A percentile compares a stretch with the other conserved stretches of the same genome.
These are phyloP conservation scores for Chrysopogon serrulatus DNA, from an alignment of 176 grass and related monocot species.

Conservation along the genomic window DNA sequence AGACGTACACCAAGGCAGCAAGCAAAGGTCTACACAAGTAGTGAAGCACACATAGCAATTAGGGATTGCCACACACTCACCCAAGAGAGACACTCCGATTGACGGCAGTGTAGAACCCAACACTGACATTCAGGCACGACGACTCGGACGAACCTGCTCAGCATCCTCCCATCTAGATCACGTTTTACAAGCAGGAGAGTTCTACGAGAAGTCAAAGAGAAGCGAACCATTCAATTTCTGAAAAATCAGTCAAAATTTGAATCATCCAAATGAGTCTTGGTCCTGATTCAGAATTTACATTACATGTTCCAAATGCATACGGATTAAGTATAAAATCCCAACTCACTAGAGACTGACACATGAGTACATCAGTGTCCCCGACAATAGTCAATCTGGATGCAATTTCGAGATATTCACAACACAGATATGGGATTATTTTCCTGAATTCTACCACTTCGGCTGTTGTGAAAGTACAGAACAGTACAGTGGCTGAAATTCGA, in stretches of 20 bases:
- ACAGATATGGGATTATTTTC: background rate
- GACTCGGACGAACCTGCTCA: slow-evolving; percentile 52
- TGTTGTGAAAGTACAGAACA: background rate
- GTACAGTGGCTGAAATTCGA: background rate
- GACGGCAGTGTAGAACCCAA: slow-evolving; percentile 53
- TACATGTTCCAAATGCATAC: background rate
- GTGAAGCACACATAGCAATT: background rate
- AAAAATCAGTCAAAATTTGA: background rate
- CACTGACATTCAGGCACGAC: slow-evolving; percentile 54
- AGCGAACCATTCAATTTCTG: background rate
- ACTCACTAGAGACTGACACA: background rate
- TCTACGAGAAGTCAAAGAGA: background rate
- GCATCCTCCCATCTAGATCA: no score
- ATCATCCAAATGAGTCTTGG: background rate
- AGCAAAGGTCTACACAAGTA: background rate
- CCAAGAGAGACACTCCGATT: slow-evolving; percentile 57
- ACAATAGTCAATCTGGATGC: background rate
- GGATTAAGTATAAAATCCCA: background rate
- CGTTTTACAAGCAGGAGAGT: background rate
- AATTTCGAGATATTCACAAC: background rate
- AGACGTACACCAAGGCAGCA: background rate
- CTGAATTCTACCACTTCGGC: background rate
- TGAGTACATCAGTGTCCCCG: background rate
- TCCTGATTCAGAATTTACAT: background rate
- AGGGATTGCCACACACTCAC: slow-evolving; percentile 3